Evolutionary conservation across 495 filamentous ascomycete species (phyloP), one percentile per base, ranked within the genome.

Genomic region (Lentithecium fluviatile): DNA sequence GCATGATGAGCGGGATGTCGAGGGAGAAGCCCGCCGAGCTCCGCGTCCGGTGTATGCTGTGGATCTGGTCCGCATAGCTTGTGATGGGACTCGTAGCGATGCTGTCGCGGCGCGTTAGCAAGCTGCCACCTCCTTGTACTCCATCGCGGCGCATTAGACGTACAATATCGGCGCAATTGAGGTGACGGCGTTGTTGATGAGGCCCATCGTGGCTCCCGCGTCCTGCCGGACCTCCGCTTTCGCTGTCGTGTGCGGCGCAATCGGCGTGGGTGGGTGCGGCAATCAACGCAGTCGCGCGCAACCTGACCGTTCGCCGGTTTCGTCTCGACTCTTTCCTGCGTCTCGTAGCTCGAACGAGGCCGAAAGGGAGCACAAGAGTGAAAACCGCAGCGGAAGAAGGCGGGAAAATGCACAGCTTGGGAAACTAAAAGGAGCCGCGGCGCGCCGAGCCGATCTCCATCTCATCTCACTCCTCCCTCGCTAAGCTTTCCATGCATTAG

Each of bases 1-100:
- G 89, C 94, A 98, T 98, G 64, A 98, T 98, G 61, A 97, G 73
- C 5, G 94, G 95, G 45, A 96, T 98, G 71, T 98, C 88, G 37
- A 85, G 73, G 10, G 87, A 89, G 77, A 98, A 98, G 36, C 94
- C 94, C 19, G 87, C 88, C 45, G 91, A 96, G 29, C 85, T 89
- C 69, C 86, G 87, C 29, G 74, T 81, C 63, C 84, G 82, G 71
- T 96, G 83, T 75, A 98, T 97, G 69, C 86, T 88, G 60, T 89
- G 81, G 64, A 94, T 96, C 76, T 98, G 91, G 76, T 96, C 91
- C 57, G 85, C 82, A 75, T 96, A 96, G 60, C 88, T 92, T 19
- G 91, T 86, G 32, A 96, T 74, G 23, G 91, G 91, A 19, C 90
- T 94, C 32, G 87, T 79, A 61, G 95, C 80, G 57, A 96, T 81